phyloP scores from a whole-genome alignment of 2,329 filamentous ascomycete genomes.

The Xylariaceae sp. region DNA sequence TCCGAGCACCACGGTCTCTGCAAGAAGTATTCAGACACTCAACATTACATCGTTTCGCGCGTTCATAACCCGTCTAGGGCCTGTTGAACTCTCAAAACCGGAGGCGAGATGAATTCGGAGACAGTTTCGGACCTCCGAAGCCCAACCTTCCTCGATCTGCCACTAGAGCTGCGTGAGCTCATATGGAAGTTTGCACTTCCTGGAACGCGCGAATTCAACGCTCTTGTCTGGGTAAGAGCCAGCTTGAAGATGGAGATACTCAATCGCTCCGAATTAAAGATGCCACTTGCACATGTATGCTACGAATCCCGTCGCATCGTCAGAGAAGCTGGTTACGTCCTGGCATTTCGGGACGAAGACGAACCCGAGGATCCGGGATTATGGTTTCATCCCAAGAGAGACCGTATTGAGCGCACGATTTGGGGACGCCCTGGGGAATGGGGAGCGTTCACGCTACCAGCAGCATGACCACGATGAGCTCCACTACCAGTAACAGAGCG shows the following conservation, averaged over 20 bases:
- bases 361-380: constrained; percentile 25
- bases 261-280: constrained; percentile 19
- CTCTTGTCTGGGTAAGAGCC: constrained; percentile 21
- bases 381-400: constrained; percentile 24
- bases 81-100: too few species aligned
- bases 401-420: constrained; percentile 24
- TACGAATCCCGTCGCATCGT: constrained; percentile 27
- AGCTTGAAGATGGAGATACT: constrained; percentile 24
- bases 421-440: constrained; percentile 25
- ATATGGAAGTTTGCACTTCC: constrained; percentile 28
- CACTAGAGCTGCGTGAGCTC: constrained; percentile 25
- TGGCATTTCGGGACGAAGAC: constrained; percentile 26
- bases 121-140: not conserved
- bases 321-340: constrained; percentile 21
- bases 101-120: too few species aligned
- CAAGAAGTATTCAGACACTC: too few species aligned
- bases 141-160: constrained; percentile 22
- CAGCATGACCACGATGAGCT: too few species aligned
- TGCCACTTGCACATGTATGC: constrained; percentile 26
- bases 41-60: too few species aligned
- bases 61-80: too few species aligned
- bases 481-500: too few species aligned
- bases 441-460: not conserved
- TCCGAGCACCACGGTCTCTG: too few species aligned
- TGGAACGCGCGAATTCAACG: constrained; percentile 21